Percentiles rank a stretch among this genome's conserved stretches.
Conservation (phyloP, 257 asterid genomes). For the Capsicum baccatum region DNA sequence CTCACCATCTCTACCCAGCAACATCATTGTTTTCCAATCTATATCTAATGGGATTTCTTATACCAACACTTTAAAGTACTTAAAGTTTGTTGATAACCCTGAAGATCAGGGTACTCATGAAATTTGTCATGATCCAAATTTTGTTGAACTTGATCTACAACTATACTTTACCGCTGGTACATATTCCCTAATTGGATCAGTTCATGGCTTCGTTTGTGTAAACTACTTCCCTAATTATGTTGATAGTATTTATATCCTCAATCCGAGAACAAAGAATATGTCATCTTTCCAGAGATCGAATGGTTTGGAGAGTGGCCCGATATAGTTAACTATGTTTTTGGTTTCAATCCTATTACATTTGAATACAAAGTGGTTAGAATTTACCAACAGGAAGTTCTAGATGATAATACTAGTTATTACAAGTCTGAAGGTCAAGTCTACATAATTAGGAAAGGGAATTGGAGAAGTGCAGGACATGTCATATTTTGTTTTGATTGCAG, state of each 20-base stretch:
- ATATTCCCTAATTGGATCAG: constrained; percentile 41
- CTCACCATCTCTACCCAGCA: constrained; percentile 37
- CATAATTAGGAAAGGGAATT: constrained; percentile 44
- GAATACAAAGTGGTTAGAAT: constrained; percentile 57
- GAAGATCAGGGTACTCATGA: constrained; percentile 5
- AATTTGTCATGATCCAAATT: constrained; percentile 22
- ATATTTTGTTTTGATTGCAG: constrained; percentile 31
- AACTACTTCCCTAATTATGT: constrained; percentile 35
- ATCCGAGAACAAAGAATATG: constrained; percentile 56
- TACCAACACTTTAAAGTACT: constrained; percentile 12
- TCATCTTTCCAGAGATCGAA: constrained; percentile 37
- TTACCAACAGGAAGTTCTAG: constrained; percentile 42
- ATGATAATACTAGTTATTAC: constrained; percentile 33
- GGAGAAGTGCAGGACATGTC: constrained; percentile 46
- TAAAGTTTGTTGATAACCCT: constrained; percentile 37
- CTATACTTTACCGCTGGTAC: not conserved
- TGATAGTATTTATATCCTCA: constrained; percentile 45
- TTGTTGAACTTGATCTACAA: constrained; percentile 35
- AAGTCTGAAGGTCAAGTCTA: constrained; percentile 51
- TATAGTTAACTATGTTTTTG: constrained; percentile 45
- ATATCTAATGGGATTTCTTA: not conserved
- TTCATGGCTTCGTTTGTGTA: constrained; percentile 45
- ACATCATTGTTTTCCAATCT: constrained; percentile 41
- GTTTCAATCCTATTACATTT: constrained; percentile 29
- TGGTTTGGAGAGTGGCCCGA: constrained; percentile 34